Conservation (phyloP, 164 flowering plant species). For the Vitis rotundifolia region DNA sequence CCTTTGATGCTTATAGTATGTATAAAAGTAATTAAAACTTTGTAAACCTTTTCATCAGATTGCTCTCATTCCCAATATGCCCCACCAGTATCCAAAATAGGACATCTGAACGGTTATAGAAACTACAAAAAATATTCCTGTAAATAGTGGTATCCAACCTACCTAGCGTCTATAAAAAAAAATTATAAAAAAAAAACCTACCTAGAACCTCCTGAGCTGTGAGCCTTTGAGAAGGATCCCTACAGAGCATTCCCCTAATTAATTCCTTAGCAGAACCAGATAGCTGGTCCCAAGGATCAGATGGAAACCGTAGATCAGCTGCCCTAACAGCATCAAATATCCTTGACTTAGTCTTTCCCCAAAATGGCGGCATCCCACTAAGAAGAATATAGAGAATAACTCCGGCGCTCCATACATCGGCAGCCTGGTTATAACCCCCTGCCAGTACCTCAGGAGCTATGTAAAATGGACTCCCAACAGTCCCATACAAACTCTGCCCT, state of each 20-base stretch:
- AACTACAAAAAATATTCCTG: neutral
- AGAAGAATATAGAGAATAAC: slow-evolving; percentile 87
- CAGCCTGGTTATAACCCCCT: slow-evolving; percentile 76
- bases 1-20: too few relatives aligned
- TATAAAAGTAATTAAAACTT: too few relatives aligned
- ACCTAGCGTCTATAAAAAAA: slow-evolving; percentile 36
- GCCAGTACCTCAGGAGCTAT: slow-evolving; percentile 83
- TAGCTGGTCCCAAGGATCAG: slow-evolving; percentile 62
- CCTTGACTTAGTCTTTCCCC: slow-evolving; percentile 73
- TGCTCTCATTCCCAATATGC: neutral
- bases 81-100: neutral
- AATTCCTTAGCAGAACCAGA: slow-evolving; percentile 62
- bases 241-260: slow-evolving; percentile 64
- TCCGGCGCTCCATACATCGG: slow-evolving; percentile 88
- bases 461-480: slow-evolving; percentile 84
- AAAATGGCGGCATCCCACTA: slow-evolving; percentile 80
- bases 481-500: slow-evolving; percentile 68
- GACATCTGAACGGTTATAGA: neutral
- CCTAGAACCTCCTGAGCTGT: slow-evolving; percentile 75
- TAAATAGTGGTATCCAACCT: slow-evolving; percentile 10
- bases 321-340: slow-evolving; percentile 76
- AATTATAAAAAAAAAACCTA: slow-evolving; percentile 25
- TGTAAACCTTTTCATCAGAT: too few relatives aligned
- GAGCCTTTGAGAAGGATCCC: slow-evolving; percentile 57
- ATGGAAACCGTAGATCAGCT: slow-evolving; percentile 66